Evolutionary conservation across 1,284 basidiomycete genomes (phyloP), one percentile per base, ranked within the genome.

Genomic region (Ustilago loliicola): DNA sequence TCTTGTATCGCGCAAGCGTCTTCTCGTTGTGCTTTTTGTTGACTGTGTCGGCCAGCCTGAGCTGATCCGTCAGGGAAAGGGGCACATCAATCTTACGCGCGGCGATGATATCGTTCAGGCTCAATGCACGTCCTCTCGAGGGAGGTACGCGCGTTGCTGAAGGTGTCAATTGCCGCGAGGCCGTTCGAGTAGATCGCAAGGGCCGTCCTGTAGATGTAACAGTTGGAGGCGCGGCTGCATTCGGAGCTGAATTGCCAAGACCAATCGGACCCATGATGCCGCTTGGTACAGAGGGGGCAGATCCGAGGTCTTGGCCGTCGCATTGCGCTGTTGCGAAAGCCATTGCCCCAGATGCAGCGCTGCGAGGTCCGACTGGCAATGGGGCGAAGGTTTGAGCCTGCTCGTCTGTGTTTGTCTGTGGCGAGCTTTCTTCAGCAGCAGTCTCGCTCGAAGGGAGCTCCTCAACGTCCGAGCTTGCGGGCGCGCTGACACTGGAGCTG

Each of bases 1-100:
- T 55, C 62, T 77, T 77, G 69, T 77, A 77, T 25, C 66, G 57
- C 19, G 74, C 69, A 36, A 77, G 50, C 10, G 61, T 77, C 56
- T 77, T 77, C 32, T 77, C 74, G 62, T 77, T 77, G 64, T 68
- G 66, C 62, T 69, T 72, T 60, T 77, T 77, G 69, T 77, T 64
- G 32, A 77, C 69, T 1, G 74, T 72, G 53, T 77, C 74, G 0
- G 74, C 74, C n/a, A 77, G 61, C 19, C 62, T 55, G 25, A 77
- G 66, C 66, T 77, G 74, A n/a, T 77, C 74, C 0, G 74, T 68
- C 55, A 77, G 30, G 0, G 74, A 67, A 4, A 77, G 62, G 2
- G 74, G 74, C 29, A 77, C 69, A n/a, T 77, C 74, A 25, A 72
- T 66, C 51, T 72, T 72, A 51, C 74, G 74, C 29, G 74, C 69